These are phyloP conservation scores for Azolla pinnata DNA, from an alignment of 75 land plant species.

Conservation along the genomic window DNA sequence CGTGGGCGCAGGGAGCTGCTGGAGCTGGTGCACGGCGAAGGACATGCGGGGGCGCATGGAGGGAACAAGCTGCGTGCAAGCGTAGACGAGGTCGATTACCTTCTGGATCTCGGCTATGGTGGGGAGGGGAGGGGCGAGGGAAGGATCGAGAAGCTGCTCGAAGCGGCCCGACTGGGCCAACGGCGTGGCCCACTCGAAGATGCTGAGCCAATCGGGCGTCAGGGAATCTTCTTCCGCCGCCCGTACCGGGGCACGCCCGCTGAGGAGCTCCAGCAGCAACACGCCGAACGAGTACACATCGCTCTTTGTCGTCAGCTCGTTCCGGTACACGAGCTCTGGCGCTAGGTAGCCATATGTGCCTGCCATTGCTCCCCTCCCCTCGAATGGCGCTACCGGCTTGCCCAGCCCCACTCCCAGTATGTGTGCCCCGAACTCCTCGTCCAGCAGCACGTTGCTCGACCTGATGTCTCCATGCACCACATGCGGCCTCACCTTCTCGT, in stretches of 20 bases:
- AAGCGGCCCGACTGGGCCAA: constrained; percentile 72
- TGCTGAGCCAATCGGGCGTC: constrained; percentile 75
- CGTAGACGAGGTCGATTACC: constrained; percentile 76
- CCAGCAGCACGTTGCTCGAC: constrained; percentile 79
- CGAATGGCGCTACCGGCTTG: constrained; percentile 71
- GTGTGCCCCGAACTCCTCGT: constrained; percentile 80
- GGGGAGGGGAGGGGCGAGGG: constrained; percentile 49
- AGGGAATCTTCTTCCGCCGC: too few relatives aligned
- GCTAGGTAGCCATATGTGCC: constrained; percentile 86
- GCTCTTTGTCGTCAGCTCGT: constrained; percentile 91
- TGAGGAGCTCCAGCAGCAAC: constrained; percentile 78
- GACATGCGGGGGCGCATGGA: constrained; percentile 94
- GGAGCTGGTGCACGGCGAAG: constrained; percentile 88
- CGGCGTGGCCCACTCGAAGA: constrained; percentile 98
- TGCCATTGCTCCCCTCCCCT: constrained; percentile 63
- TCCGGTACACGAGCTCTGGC: constrained; percentile 89
- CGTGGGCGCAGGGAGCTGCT: constrained; percentile 54
- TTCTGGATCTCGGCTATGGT: constrained; percentile 54
- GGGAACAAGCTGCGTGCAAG: constrained; percentile 94
- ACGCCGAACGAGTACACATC: constrained; percentile 98
- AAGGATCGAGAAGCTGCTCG: constrained; percentile 70
- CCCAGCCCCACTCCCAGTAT: constrained; percentile 83
- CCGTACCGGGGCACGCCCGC: constrained; percentile 71
- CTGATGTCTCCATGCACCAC: constrained; percentile 85
- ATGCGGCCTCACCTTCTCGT: constrained; percentile 91